Evolutionary conservation across 2,329 filamentous ascomycete species (phyloP).

Genomic region (Neoscytalidium dimidiatum): DNA sequence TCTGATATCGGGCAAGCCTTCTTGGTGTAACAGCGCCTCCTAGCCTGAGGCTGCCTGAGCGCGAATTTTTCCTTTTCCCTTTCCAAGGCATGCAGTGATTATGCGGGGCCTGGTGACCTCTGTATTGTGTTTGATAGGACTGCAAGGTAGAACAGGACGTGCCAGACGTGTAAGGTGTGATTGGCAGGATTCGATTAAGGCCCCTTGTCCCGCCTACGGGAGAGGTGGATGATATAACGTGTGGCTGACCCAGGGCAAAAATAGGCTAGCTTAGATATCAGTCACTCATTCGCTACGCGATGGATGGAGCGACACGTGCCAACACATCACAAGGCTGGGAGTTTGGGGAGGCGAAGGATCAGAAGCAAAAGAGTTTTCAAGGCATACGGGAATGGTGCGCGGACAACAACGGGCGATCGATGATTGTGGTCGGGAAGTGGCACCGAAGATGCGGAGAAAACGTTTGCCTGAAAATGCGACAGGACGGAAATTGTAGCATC

Average conservation of each 20-base stretch:
- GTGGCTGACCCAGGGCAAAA: background rate
- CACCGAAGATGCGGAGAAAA: background rate
- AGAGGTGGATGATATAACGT: background rate
- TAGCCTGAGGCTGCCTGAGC: constrained; percentile 7
- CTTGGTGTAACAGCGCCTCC: background rate
- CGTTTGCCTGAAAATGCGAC: background rate
- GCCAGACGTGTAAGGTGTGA: background rate
- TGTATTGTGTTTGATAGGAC: background rate
- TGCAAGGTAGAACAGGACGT: background rate
- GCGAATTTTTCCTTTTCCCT: no score
- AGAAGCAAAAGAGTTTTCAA: background rate
- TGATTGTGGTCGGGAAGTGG: background rate
- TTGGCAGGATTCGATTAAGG: background rate
- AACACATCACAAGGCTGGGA: background rate
- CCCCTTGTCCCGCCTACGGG: background rate
- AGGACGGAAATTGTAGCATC: background rate
- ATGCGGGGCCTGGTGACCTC: constrained; percentile 1
- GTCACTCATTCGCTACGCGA: background rate
- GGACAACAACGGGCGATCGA: background rate
- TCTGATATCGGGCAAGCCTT: background rate
- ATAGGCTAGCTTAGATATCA: constrained; percentile 7
- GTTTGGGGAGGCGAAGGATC: background rate
- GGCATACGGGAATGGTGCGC: background rate
- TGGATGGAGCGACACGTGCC: background rate
- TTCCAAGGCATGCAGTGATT: background rate